A percentile compares a stretch with the other conserved stretches of the same genome.
These are phyloP conservation scores for Cytospora leucostoma DNA, from an alignment of 2,329 filamentous ascomycete species.

Conservation along the genomic window DNA sequence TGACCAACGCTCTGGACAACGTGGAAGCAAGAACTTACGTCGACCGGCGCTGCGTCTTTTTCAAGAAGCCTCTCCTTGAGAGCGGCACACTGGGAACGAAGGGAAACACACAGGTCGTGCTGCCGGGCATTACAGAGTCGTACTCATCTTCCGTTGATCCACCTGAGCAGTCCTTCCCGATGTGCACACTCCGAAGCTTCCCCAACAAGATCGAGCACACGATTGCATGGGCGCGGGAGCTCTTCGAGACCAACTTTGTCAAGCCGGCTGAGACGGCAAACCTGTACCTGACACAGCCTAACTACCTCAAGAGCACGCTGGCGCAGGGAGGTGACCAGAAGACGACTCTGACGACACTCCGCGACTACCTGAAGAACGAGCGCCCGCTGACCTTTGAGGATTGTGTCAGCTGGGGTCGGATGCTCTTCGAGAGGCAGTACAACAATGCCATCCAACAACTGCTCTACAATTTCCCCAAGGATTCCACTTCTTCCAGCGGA, in stretches of 20 bases:
- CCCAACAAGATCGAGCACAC: constrained; percentile 98
- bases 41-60: constrained; percentile 94
- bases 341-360: constrained; percentile 85
- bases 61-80: constrained; percentile 94
- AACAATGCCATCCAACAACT: constrained; percentile 96
- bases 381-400: constrained; percentile 93
- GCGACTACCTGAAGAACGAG: constrained; percentile 87
- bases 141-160: constrained; percentile 95
- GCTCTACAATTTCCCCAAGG: constrained; percentile 95
- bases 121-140: constrained; percentile 89
- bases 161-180: constrained; percentile 97
- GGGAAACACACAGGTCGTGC: constrained; percentile 94
- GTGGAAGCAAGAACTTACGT: constrained; percentile 97
- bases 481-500: constrained; percentile 82
- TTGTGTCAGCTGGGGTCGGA: constrained; percentile 92
- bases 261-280: constrained; percentile 94
- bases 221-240: constrained; percentile 95
- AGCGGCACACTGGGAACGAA: constrained; percentile 98
- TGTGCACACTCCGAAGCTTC: constrained; percentile 97
- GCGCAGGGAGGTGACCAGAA: constrained; percentile 96
- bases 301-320: constrained; percentile 82
- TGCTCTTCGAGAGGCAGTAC: constrained; percentile 94
- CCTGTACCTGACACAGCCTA: constrained; percentile 85
- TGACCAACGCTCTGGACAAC: constrained; percentile 97
- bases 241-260: constrained; percentile 93